Base-by-base conservation (phyloP, 176 grass and related monocot species). In the Phoenix roebelenii region DNA sequence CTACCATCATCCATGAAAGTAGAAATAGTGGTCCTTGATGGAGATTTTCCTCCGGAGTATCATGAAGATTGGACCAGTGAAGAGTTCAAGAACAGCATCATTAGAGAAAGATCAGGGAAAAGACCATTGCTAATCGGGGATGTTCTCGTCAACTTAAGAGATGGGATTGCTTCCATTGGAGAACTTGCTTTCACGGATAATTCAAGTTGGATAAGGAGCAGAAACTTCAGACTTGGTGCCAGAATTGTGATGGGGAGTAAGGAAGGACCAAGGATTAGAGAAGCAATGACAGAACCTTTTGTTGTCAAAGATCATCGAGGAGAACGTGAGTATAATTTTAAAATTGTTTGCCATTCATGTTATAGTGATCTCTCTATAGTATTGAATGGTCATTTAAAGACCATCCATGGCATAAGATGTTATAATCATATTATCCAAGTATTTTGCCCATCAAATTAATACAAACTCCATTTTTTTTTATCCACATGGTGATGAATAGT, bases 281-380 rank as follows among this genome's bases (percentile, higher is more conserved):
- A 89, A 65, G 81, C 69, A 5, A 74, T 95, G 14, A 89, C 81
- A 10, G 72, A 82, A 2, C 64, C 72, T 68, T 95, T 95, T 60
- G 67, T 23, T 0, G 89, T 95, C n/a, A 82, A 79, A 80, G 89
- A 95, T 77, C 85, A 95, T n/a, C 68, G 89, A 23, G 78, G 85
- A 9, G 72, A 89, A 82, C 61, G 89, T 89, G 58, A 85, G 72
- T 77, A 53, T 60, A 4, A 12, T 5, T 22, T 26, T 49, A 25
- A 25, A 44, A 9, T 44, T 44, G 1, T 14, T 44, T 2, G 10
- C 5, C 10, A 44, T 44, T 44, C 35, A 44, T 44, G 35, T 12
- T 14, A 44, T 3, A 3, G 35, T 44, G 35, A 44, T 44, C 9
- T 44, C 35, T 44, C 35, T 44, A 44, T 12, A 44, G 24, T 25